These are phyloP conservation scores for Dioscorea alata DNA, from an alignment of 106 monocot species.

Conservation along the genomic window DNA sequence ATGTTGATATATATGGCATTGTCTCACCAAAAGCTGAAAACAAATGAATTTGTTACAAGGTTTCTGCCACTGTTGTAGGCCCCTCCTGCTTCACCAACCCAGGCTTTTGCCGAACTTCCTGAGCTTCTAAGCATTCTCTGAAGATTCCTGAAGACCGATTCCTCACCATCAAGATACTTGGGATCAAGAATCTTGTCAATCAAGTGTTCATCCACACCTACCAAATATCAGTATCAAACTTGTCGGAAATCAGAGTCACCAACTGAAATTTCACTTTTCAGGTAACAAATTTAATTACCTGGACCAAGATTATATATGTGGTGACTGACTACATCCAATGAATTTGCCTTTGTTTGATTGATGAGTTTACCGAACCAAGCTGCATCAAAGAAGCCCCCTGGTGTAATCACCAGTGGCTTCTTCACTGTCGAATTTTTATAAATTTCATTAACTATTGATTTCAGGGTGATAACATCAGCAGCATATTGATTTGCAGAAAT, in stretches of 20 bases:
- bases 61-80: slow-evolving; percentile 81
- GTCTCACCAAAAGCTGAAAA: slow-evolving; percentile 76
- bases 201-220: slow-evolving; percentile 70
- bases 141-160: slow-evolving; percentile 50
- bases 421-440: slow-evolving; percentile 24
- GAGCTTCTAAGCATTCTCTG: slow-evolving; percentile 38
- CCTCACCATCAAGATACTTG: slow-evolving; percentile 55
- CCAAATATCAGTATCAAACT: no score
- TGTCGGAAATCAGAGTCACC: no score
- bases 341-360: slow-evolving; percentile 50
- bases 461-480: slow-evolving; percentile 53
- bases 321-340: slow-evolving; percentile 77
- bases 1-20: neutral
- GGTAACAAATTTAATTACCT: slow-evolving; percentile 30
- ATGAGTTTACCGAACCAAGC: slow-evolving; percentile 62
- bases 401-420: slow-evolving; percentile 73
- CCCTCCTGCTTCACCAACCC: slow-evolving; percentile 94
- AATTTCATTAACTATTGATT: slow-evolving; percentile 40
- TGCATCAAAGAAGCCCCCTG: slow-evolving; percentile 78
- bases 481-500: slow-evolving; percentile 67
- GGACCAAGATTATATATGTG: slow-evolving; percentile 94
- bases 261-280: no score
- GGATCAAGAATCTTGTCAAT: slow-evolving; percentile 77
- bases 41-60: slow-evolving; percentile 73
- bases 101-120: slow-evolving; percentile 46